Percentiles rank a stretch among this genome's conserved stretches.
These are phyloP conservation scores for Rasamsonia emersonii DNA, from an alignment of 2,329 filamentous ascomycete genomes.

Conservation along the genomic window DNA sequence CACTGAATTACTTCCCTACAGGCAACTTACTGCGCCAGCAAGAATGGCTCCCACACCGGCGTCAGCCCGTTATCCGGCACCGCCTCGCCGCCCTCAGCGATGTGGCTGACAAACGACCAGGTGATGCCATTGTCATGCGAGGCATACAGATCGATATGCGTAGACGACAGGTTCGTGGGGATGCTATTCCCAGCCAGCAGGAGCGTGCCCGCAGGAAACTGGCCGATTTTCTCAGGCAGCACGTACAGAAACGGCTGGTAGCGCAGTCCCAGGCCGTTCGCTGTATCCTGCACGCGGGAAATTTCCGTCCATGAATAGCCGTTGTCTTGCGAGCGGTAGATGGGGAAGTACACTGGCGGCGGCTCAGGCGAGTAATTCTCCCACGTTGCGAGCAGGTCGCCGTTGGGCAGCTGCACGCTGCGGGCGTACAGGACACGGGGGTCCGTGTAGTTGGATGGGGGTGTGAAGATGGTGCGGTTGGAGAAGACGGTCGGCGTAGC, in stretches of 20 bases:
- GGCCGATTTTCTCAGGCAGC: constrained; percentile 49
- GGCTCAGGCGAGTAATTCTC: constrained; percentile 49
- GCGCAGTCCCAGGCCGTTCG: constrained; percentile 56
- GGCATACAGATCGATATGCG: constrained; percentile 62
- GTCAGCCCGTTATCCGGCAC: constrained; percentile 55
- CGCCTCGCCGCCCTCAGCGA: constrained; percentile 57
- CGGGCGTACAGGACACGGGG: constrained; percentile 46
- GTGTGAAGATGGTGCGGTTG: constrained; percentile 33
- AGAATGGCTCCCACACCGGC: constrained; percentile 65
- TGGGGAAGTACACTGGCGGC: constrained; percentile 45
- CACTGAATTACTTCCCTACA: no score
- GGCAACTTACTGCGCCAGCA: constrained; percentile 45
- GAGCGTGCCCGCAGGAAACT: constrained; percentile 54
- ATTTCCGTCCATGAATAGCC: constrained; percentile 56
- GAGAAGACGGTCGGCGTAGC: constrained; percentile 24
- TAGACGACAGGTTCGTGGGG: constrained; percentile 47
- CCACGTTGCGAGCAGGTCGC: constrained; percentile 45
- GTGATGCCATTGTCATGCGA: constrained; percentile 51
- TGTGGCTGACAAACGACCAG: constrained; percentile 60
- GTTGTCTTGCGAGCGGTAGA: constrained; percentile 43
- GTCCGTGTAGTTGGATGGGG: constrained; percentile 37
- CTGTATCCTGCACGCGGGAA: constrained; percentile 54
- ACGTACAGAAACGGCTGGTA: constrained; percentile 64
- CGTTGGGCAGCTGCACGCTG: constrained; percentile 36
- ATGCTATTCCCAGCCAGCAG: constrained; percentile 52